phyloP scores from a whole-genome alignment of 495 filamentous ascomycete genomes.

The Ramalina intermedia region DNA sequence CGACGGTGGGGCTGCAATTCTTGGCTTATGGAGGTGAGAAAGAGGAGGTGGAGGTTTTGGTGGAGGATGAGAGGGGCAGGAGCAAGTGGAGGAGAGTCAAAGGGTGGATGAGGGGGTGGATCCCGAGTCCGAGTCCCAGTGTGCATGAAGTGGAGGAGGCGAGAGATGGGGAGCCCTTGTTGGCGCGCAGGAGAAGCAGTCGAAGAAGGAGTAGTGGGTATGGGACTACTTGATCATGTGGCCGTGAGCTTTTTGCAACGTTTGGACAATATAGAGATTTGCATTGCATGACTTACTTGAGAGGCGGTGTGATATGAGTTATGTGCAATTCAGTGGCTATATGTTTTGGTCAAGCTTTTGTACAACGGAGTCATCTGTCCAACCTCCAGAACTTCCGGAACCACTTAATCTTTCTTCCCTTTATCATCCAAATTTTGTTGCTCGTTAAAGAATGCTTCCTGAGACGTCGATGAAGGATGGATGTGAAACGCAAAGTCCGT shows the following conservation, averaged over 20 bases:
- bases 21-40: constrained; percentile 35
- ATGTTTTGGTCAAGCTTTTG: no score
- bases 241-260: neutral
- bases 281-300: no score
- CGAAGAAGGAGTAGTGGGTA: neutral
- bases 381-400: no score
- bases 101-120: constrained; percentile 60
- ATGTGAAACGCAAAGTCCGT: constrained; percentile 58
- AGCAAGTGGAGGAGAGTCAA: constrained; percentile 40
- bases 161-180: constrained; percentile 3
- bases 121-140: constrained; percentile 25
- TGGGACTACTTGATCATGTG: neutral
- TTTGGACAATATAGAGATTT: no score
- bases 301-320: no score
- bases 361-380: no score
- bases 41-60: constrained; percentile 22
- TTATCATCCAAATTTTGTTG: no score
- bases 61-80: constrained; percentile 25
- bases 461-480: no score
- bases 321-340: no score
- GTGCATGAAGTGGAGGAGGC: neutral
- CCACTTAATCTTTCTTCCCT: no score
- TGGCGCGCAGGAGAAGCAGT: neutral
- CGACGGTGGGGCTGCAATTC: constrained; percentile 51
- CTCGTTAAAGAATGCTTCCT: no score